Base-by-base conservation (phyloP, 768 basidiomycete genomes). In the Panus rudis region DNA sequence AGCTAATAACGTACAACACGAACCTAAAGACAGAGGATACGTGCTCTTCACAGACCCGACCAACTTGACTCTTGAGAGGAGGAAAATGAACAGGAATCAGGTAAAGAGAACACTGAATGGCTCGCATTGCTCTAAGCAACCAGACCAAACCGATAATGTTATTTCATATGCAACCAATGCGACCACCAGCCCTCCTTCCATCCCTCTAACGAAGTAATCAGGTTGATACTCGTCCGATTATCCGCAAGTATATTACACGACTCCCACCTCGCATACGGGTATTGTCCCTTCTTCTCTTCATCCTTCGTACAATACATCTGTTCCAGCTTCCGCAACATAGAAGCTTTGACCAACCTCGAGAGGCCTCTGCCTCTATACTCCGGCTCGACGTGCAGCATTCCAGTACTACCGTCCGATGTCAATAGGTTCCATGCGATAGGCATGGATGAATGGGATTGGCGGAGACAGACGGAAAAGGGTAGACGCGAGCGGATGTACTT, bases 1-100 rank as follows among this genome's bases (percentile, higher is more conserved):
- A 90, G 55, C 81, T 91, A 42, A 85, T 85, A 10, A 81, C 89
- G 3, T 96, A 92, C 68, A 96, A 96, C 58, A 91, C 91, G 5
- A 92, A 92, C 56, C 70, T 93, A 6, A 91, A 92, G 62, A 85
- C 82, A 5, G 71, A 78, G n/a, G n/a, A n/a, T n/a, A n/a, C n/a
- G n/a, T n/a, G n/a, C n/a, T n/a, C n/a, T n/a, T n/a, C n/a, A n/a
- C n/a, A n/a, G n/a, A n/a, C n/a, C n/a, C n/a, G n/a, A n/a, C n/a
- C n/a, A n/a, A n/a, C n/a, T n/a, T n/a, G n/a, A n/a, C n/a, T n/a
- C n/a, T n/a, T n/a, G n/a, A n/a, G n/a, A n/a, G n/a, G n/a, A n/a
- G n/a, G n/a, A n/a, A n/a, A n/a, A n/a, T n/a, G n/a, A n/a, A n/a
- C n/a, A n/a, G n/a, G n/a, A n/a, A n/a, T n/a, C n/a, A n/a, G n/a